Conservation (phyloP, 306 rosid species). For the Inga leiocalycina region DNA sequence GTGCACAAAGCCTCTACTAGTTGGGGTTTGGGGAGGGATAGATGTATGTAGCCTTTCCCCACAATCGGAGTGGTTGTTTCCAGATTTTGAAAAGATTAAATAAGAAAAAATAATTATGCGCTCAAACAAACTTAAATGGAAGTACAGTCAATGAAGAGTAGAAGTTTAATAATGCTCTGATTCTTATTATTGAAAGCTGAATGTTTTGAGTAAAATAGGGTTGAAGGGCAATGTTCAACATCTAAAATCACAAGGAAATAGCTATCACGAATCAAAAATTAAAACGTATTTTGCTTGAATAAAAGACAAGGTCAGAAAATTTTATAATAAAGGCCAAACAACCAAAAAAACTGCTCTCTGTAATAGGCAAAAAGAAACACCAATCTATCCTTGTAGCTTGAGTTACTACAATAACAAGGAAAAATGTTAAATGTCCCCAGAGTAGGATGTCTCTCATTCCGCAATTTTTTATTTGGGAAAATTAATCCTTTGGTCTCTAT, state of each 20-base stretch:
- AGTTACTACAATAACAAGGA: background rate
- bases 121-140: background rate
- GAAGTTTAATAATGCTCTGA: background rate
- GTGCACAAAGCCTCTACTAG: too few species aligned
- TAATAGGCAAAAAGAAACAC: background rate
- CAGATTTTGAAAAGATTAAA: background rate
- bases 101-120: slow-evolving; percentile 20
- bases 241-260: background rate
- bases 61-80: too few species aligned
- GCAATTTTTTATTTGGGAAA: background rate
- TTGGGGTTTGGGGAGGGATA: too few species aligned
- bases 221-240: background rate
- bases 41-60: too few species aligned
- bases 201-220: background rate
- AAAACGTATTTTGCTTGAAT: background rate
- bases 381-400: background rate
- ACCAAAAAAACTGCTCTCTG: background rate
- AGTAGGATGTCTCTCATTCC: slow-evolving; percentile 16
- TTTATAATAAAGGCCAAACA: background rate
- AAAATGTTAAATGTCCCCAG: background rate
- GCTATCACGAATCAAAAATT: background rate
- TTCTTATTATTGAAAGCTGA: background rate
- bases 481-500: too few species aligned
- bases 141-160: background rate
- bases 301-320: background rate